Evolutionary conservation across 441 rosid species (phyloP).

Genomic region (Eruca vesicaria): DNA sequence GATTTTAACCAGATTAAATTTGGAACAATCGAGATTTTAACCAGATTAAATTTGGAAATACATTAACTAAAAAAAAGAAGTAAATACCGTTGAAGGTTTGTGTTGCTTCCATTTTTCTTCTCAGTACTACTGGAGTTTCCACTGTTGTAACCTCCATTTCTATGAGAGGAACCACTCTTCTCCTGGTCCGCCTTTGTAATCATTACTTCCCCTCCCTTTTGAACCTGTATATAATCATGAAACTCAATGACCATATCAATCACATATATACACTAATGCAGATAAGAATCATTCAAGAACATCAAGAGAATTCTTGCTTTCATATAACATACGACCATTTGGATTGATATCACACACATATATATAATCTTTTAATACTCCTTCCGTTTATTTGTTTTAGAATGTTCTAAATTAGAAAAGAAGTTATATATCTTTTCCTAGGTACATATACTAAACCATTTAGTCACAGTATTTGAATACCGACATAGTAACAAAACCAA

Average conservation of each 20-base stretch:
- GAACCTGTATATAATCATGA: constrained; percentile 42
- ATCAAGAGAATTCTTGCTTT: neutral
- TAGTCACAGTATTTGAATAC: neutral
- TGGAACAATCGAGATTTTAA: neutral
- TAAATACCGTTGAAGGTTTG: constrained; percentile 71
- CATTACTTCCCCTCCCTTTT: constrained; percentile 78
- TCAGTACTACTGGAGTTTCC: constrained; percentile 22
- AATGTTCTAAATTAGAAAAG: neutral
- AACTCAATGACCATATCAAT: neutral
- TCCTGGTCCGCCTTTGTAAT: constrained; percentile 45
- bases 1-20: neutral
- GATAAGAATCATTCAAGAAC: neutral
- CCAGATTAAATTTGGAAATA: neutral
- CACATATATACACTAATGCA: neutral
- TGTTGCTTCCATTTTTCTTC: constrained; percentile 58
- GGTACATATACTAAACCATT: neutral
- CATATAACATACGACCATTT: neutral
- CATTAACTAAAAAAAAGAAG: neutral
- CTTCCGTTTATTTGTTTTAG: neutral
- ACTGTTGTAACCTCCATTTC: constrained; percentile 25
- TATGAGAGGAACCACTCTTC: constrained; percentile 37
- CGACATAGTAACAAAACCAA: too few relatives aligned
- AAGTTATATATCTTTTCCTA: neutral
- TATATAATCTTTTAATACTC: neutral
- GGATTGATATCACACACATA: neutral